Evolutionary conservation across 176 grass and related monocot species (phyloP), one percentile per base, ranked within the genome.

Genomic region (Juncus inflexus): DNA sequence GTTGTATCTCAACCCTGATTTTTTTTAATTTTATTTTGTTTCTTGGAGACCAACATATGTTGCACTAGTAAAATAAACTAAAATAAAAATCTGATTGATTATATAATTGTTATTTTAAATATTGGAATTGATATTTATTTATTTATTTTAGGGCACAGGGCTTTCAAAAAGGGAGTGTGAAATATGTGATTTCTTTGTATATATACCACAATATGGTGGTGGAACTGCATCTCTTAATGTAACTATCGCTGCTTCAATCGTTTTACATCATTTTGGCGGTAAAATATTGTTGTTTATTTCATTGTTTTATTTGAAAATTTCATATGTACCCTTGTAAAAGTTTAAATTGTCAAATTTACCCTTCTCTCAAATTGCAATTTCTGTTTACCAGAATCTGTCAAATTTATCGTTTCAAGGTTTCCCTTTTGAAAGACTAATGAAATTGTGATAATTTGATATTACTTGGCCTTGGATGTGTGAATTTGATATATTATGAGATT

Each of bases 211-310:
- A 39, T 89, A 97, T 50, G 92, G 92, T 35, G 79, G 66, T 15
- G 92, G 85, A 64, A 97, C 92, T n/a, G 92, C 92, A 56, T 91
- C 92, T 15, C 88, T 97, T 14, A 97, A 91, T 74, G 92, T 97
- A 75, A 91, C 87, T 1, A 87, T 97, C 64, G 92, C 87, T 11
- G 92, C 87, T 40, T 91, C 92, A 4, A 97, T 97, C 50, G 85
- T 89, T 70, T 77, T 97, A 35, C 92, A 97, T 28, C 92, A 97
- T 41, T 91, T 91, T 52, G 92, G 62, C 0, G 82, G 84, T 94
- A 80, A 74, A 45, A 10, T 56, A 9, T 59, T 9, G n/a, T 9
- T 15, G 1, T 70, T 11, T 37, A 70, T 61, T 70, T 14, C 10
- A 7, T 74, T 35, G 12, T 41, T 8, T 16, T 62, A 45, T 4